Percentiles rank a stretch among this genome's conserved stretches.
These are phyloP conservation scores for Penicillium sp. DNA, from an alignment of 2,329 filamentous ascomycete species.

Conservation along the genomic window DNA sequence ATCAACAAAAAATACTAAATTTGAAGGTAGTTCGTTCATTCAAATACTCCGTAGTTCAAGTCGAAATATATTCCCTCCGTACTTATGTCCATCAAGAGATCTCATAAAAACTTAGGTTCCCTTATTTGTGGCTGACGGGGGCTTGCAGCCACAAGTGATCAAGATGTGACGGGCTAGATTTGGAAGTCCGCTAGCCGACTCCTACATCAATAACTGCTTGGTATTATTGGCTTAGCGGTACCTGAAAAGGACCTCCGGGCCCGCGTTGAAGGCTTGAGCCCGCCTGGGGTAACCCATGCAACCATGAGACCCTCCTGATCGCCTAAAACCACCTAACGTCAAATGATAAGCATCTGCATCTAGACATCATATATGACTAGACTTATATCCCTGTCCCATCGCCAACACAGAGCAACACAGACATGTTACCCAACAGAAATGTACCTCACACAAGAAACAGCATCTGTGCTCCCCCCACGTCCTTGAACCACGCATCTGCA, in stretches of 20 bases:
- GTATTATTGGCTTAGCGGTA: slow-evolving; percentile 1
- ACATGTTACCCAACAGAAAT: slow-evolving; percentile 9
- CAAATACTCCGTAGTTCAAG: not conserved
- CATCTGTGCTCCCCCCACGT: not conserved
- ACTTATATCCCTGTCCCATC: not conserved
- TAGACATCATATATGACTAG: not conserved
- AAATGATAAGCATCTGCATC: not conserved
- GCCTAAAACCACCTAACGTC: not conserved
- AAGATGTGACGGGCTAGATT: slow-evolving; percentile 3
- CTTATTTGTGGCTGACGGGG: slow-evolving; percentile 1
- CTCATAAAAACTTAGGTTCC: not conserved
- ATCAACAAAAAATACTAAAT: not conserved
- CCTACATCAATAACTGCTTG: not conserved
- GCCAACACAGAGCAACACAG: slow-evolving; percentile 1
- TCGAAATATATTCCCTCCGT: not conserved
- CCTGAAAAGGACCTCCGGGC: not conserved
- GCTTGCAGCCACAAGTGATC: not conserved
- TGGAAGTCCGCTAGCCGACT: not conserved
- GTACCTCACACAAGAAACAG: not conserved
- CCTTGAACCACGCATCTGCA: slow-evolving; percentile 9
- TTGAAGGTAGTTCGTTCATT: not conserved
- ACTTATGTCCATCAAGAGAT: not conserved
- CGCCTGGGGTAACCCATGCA: slow-evolving; percentile 3
- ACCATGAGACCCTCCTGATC: not conserved
- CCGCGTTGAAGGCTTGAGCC: slow-evolving; percentile 3